Conservation (phyloP, 768 basidiomycete species). For the Cubamyces sp. region DNA sequence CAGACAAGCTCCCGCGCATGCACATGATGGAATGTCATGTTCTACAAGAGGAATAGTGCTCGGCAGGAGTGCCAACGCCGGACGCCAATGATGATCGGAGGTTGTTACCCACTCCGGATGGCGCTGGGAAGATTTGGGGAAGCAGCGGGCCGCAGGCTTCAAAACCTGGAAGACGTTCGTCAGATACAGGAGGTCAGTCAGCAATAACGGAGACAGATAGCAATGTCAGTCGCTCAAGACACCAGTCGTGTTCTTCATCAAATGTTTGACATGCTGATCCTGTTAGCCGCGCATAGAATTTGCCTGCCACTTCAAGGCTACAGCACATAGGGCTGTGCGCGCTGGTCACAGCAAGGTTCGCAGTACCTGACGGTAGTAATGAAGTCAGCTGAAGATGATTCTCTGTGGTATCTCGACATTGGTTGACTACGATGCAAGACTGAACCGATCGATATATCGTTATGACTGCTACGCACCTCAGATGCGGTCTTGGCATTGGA, state of each 20-base stretch:
- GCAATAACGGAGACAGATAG: neutral
- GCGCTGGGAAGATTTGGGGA: slow-evolving; percentile 8
- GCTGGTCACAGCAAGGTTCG: too few relatives aligned
- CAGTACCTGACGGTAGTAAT: too few relatives aligned
- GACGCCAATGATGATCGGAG: neutral
- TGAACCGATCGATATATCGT: too few relatives aligned
- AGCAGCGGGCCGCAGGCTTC: neutral
- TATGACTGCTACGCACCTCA: too few relatives aligned
- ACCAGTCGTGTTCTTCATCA: neutral
- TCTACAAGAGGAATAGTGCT: neutral
- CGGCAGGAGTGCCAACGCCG: neutral
- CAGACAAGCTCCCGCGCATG: too few relatives aligned
- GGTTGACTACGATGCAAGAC: too few relatives aligned
- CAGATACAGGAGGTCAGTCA: neutral
- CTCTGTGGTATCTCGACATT: too few relatives aligned
- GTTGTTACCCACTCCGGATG: neutral
- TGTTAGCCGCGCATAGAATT: neutral
- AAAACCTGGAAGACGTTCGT: neutral
- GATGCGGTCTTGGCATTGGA: too few relatives aligned
- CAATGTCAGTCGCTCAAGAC: neutral
- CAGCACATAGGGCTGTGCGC: too few relatives aligned
- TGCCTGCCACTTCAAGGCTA: neutral
- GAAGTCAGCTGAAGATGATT: too few relatives aligned
- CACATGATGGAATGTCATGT: too few relatives aligned
- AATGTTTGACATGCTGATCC: slow-evolving; percentile 7